Evolutionary conservation across 2,329 filamentous ascomycete species (phyloP), one percentile per base, ranked within the genome.

Genomic region (Nigrospora osmanthi): DNA sequence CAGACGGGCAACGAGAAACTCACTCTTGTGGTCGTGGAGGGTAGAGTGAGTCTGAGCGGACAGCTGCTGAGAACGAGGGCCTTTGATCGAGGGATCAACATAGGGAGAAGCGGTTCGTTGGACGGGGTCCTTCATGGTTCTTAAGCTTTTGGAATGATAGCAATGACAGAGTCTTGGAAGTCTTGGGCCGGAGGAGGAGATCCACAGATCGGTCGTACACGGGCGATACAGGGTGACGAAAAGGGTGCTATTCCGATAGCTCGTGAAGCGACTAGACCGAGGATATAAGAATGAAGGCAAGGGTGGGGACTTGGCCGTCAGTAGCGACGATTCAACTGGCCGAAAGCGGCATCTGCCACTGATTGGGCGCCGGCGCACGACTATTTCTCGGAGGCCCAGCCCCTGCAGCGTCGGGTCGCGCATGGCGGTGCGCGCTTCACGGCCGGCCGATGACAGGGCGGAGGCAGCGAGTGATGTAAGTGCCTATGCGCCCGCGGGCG

Each of bases 31-130:
- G 38, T 53, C 40, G 50, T 57, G 50, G 28, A 54, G 49, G 46
- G 52, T 53, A 46, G 54, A 57, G 57, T 58, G 57, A 54, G 63
- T 50, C 28, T 59, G 58, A 47, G 59, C 58, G 33, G 61, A 56
- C 43, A 68, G 63, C 49, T 69, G 60, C 50, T 71, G 63, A 47
- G 63, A 67, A 41, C 58, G 59, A 46, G 68, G 68, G 19, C 68
- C 67, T 67, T 71, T 69, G 47, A 71, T 61, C 42, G 59, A 52
- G 30, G 68, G 68, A 58, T 71, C 65, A 44, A 57, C 55, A 59
- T 71, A 71, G 51, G 69, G 68, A 66, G 69, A 70, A 57, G 62
- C 56, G 32, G 64, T 65, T 62, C 68, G 62, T 36, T 58, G 55
- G 49, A 70, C 62, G 58, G 68, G 68, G 57, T 68, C 63, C 46